These are phyloP conservation scores for Cutaneotrichosporon arboriforme DNA, from an alignment of 1,284 basidiomycete species.

Conservation along the genomic window DNA sequence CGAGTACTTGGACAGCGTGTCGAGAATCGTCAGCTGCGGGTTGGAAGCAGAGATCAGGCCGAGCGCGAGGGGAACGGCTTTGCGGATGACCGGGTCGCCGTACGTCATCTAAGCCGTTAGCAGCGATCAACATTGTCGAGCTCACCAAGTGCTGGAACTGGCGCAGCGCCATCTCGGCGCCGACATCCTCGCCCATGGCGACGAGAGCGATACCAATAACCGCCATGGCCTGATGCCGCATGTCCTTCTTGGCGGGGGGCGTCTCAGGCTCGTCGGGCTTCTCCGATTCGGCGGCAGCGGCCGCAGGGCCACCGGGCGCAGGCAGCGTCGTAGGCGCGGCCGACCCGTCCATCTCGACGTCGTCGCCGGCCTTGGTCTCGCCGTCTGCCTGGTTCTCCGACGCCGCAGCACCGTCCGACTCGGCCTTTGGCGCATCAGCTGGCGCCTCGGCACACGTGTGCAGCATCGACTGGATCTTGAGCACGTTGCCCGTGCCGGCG, in stretches of 20 bases:
- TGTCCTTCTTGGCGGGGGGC: constrained; percentile 58
- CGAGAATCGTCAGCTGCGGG: constrained; percentile 89
- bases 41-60: constrained; percentile 93
- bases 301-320: constrained; percentile 10
- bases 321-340: constrained; percentile 8
- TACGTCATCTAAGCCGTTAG: no score
- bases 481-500: constrained; percentile 91
- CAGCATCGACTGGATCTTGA: constrained; percentile 88
- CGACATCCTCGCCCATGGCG: constrained; percentile 98
- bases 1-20: constrained; percentile 98
- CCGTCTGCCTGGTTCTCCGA: constrained; percentile 15
- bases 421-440: constrained; percentile 26
- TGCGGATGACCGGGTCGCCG: constrained; percentile 87
- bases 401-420: constrained; percentile 24
- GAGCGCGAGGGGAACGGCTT: constrained; percentile 91
- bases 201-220: constrained; percentile 91
- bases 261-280: constrained; percentile 47
- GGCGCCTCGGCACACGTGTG: constrained; percentile 77
- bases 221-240: constrained; percentile 88
- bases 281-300: constrained; percentile 11
- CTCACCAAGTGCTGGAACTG: constrained; percentile 93
- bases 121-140: no score
- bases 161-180: constrained; percentile 90
- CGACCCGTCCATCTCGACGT: constrained; percentile 26
- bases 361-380: constrained; percentile 17